phyloP scores from a whole-genome alignment of 2,329 filamentous ascomycete genomes.

The Aspergillus phoenicis region DNA sequence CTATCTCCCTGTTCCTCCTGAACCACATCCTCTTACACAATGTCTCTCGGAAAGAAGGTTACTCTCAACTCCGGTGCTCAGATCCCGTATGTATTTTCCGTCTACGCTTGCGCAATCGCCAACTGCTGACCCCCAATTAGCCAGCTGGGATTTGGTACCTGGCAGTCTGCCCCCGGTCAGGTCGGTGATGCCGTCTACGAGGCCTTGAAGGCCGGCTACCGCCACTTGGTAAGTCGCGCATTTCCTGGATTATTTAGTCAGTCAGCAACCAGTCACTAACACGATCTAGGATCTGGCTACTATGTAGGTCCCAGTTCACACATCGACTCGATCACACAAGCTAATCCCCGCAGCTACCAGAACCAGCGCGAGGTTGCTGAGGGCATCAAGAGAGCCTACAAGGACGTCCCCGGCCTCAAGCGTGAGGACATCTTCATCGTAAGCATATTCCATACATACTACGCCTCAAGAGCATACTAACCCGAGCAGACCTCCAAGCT shows the following conservation, averaged over 20 bases:
- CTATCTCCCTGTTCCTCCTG: constrained; percentile 1
- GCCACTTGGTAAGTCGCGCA: constrained; percentile 37
- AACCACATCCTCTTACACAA: constrained; percentile 21
- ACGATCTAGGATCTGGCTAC: constrained; percentile 39
- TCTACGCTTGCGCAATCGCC: not conserved
- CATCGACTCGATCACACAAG: not conserved
- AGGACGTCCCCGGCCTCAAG: constrained; percentile 44
- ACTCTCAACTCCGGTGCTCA: constrained; percentile 42
- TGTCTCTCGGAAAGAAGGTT: constrained; percentile 46
- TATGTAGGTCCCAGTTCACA: constrained; percentile 30
- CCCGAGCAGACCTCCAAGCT: constrained; percentile 57
- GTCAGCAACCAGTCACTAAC: constrained; percentile 16
- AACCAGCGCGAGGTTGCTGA: constrained; percentile 42
- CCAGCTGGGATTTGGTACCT: constrained; percentile 45
- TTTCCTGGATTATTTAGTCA: not conserved
- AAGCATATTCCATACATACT: not conserved
- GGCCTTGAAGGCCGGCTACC: constrained; percentile 44
- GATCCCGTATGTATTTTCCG: constrained; percentile 38
- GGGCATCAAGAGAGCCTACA: constrained; percentile 39
- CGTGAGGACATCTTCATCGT: constrained; percentile 47
- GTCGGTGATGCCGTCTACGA: constrained; percentile 45
- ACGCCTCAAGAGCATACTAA: constrained; percentile 3
- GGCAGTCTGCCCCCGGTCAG: constrained; percentile 44
- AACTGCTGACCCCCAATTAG: constrained; percentile 23
- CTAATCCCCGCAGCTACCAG: constrained; percentile 32